Evolutionary conservation across 2,329 filamentous ascomycete genomes (phyloP), one percentile per base, ranked within the genome.

Genomic region (Trichoderma sp.): DNA sequence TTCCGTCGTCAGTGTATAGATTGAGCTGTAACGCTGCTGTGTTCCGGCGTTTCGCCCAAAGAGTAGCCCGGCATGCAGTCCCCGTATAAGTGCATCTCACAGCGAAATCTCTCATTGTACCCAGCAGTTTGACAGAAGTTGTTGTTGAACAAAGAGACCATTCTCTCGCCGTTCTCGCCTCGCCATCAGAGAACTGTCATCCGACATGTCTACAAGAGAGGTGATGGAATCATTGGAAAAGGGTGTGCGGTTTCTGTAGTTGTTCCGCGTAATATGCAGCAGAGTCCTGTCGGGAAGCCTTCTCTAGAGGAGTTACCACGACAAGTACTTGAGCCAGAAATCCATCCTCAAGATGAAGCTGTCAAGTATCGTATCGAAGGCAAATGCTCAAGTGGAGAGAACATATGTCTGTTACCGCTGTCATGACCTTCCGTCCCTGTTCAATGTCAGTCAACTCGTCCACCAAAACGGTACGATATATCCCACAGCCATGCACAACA

Each of bases 61-160:
- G 74, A 3, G 80, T 84, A 0, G 81, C 88, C 28, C 81, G 76
- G 67, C 90, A 80, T 1, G 75, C 78, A 0, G 86, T 88, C 34
- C 78, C 74, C 63, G 82, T 81, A 75, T 84, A 91, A 66, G 79
- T 83, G 75, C 88, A 91, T 48, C 79, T 81, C 1, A 83, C 79
- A 2, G 79, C 78, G 15, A 77, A 74, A 67, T 80, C 81, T 55
- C 77, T 73, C 5, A 70, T 68, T 0, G 81, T 79, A 3, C 85
- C 70, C 24, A 77, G 73, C 4, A 87, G 83, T 2, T 81, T 79
- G 17, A 88, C 82, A 0, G 77, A 78, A 70, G 86, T 87, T 87
- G 28, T 81, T 79, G 0, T 75, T 75, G 48, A 86, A 3, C 81
- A 79, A 80, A 74, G 91, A 90, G 9, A 78, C 78, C 65, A 88